These are phyloP conservation scores for Wickerhamomyces rabaulensis DNA, from an alignment of 805 yeast species.

Conservation along the genomic window DNA sequence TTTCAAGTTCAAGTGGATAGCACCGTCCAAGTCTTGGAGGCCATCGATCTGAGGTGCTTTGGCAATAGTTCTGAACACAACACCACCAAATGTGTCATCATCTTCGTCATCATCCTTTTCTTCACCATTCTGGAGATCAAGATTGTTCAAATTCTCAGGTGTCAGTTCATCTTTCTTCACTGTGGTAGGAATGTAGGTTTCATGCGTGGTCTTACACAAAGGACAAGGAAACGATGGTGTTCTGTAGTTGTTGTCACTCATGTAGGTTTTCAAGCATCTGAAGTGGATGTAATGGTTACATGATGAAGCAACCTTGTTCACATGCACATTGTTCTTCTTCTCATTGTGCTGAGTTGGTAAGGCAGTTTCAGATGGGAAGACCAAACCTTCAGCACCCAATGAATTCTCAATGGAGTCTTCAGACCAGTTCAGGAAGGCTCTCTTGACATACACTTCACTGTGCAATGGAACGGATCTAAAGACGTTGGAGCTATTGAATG, in stretches of 20 bases:
- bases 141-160: neutral
- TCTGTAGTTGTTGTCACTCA: slow-evolving; percentile 53
- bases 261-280: slow-evolving; percentile 63
- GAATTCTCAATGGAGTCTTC: slow-evolving; percentile 15
- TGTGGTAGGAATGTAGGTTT: slow-evolving; percentile 62
- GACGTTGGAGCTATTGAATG: slow-evolving; percentile 33
- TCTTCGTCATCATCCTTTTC: neutral
- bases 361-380: slow-evolving; percentile 13
- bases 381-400: slow-evolving; percentile 25
- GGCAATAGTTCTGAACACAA: neutral
- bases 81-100: neutral
- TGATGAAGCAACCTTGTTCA: slow-evolving; percentile 32
- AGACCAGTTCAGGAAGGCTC: slow-evolving; percentile 19
- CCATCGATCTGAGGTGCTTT: neutral
- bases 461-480: slow-evolving; percentile 18
- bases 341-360: neutral
- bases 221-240: slow-evolving; percentile 85
- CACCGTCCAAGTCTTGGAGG: slow-evolving; percentile 1
- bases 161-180: neutral
- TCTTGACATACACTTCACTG: slow-evolving; percentile 1
- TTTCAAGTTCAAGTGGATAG: slow-evolving; percentile 1
- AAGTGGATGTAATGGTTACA: slow-evolving; percentile 95
- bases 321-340: slow-evolving; percentile 3
- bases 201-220: slow-evolving; percentile 80
- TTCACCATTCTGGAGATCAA: neutral